Conservation (phyloP, 1,139 yeast species). For the Suhomyces guaymorum region DNA sequence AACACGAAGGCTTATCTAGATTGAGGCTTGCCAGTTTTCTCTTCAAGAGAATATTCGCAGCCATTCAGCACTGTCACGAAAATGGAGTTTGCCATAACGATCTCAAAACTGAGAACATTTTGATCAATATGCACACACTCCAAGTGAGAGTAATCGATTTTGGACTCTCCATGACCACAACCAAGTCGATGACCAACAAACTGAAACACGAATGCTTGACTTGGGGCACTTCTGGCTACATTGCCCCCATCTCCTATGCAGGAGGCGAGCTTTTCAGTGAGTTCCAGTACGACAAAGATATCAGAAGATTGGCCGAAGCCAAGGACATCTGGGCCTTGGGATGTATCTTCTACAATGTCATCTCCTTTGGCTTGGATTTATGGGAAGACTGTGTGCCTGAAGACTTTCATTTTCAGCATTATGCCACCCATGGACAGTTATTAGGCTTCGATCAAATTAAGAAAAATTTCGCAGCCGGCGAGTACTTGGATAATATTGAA, state of each 20-base stretch:
- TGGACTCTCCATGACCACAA: constrained; percentile 9
- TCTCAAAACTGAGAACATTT: constrained; percentile 16
- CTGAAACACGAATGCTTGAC: constrained; percentile 3
- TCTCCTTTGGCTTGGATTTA: constrained; percentile 8
- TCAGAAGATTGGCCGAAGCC: constrained; percentile 7
- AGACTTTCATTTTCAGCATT: constrained; percentile 3
- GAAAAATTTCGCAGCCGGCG: background rate
- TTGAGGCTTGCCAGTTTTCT: constrained; percentile 12
- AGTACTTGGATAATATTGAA: background rate
- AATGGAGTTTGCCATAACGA: constrained; percentile 18
- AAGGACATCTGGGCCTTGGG: constrained; percentile 15
- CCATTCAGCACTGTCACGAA: constrained; percentile 19
- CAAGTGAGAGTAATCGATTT: constrained; percentile 13
- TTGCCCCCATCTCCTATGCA: constrained; percentile 4
- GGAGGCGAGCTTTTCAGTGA: background rate
- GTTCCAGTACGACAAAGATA: constrained; percentile 1
- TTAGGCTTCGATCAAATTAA: background rate
- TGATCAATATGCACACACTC: constrained; percentile 13
- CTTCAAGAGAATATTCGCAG: constrained; percentile 19
- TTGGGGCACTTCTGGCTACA: constrained; percentile 13
- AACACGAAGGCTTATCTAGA: background rate
- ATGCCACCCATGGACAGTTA: constrained; percentile 1
- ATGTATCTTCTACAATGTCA: constrained; percentile 9
- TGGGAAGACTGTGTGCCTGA: constrained; percentile 7
- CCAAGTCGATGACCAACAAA: background rate